Base-by-base conservation (phyloP, 495 filamentous ascomycete species). In the Penicillium paradoxum region DNA sequence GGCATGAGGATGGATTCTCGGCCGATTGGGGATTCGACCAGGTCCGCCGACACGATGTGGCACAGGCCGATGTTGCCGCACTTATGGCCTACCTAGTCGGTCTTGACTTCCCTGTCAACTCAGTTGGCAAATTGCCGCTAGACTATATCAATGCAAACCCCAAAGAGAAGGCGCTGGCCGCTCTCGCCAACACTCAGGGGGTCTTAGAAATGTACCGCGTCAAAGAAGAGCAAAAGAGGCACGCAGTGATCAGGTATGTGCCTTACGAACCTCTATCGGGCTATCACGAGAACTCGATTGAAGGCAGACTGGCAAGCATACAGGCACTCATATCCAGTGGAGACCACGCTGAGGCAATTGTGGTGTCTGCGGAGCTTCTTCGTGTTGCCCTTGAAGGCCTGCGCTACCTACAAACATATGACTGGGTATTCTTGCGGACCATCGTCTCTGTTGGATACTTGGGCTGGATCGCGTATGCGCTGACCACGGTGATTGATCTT, bases 371-470 rank as follows among this genome's bases (percentile, higher is more conserved):
- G 11, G 81, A 85, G 6, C 72, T 97, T 11, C 86, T 97, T 50
- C 81, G 85, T 51, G 68, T 85, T 15, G 88, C 85, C 5, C 78
- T 97, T 2, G 83, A 89, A 50, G 95, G 95, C 19, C 76, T 99
- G 36, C 82, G 93, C 36, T 99, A 99, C 64, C 79, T 97, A 25
- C 95, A 99, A 66, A 97, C 90, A 0, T 90, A 90, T 57, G 93
- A 99, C 70, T 99, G 95, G 95, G 78, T 97, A n/a, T 97, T 99
- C 73, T 69, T 99, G 30, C 79, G 95, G 45, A 86, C 86, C n/a
- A 79, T 97, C 32, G 88, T 99, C 30, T 95, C 95, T 11, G 64
- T 84, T n/a, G 95, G 95, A 17, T 99, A 97, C 64, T 69, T 97
- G 21, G 93, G 95, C 19, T 99, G 92, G 92, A 95, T 99, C 57